Conservation (phyloP, 768 basidiomycete genomes). For the Panus rudis region DNA sequence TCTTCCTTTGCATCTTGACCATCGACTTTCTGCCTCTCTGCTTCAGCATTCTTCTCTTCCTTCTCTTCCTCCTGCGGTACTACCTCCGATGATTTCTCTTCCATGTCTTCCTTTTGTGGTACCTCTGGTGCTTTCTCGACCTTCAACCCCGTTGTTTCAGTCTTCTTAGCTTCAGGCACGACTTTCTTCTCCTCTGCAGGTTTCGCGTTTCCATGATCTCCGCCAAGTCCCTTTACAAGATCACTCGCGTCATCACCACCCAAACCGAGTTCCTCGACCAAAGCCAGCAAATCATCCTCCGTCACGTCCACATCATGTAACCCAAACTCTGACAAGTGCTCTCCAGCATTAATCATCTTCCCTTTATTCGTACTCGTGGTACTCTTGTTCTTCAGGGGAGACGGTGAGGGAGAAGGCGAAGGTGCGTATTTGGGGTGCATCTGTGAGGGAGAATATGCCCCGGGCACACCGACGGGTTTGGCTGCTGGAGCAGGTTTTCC, state of each 20-base stretch:
- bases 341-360: constrained; percentile 56
- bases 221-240: constrained; percentile 53
- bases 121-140: not conserved
- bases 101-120: constrained; percentile 6
- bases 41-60: constrained; percentile 5
- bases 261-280: constrained; percentile 72
- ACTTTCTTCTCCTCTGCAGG: constrained; percentile 9
- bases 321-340: constrained; percentile 62
- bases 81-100: constrained; percentile 9
- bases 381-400: constrained; percentile 35
- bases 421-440: constrained; percentile 71
- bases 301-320: constrained; percentile 74
- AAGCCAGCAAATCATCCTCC: constrained; percentile 60
- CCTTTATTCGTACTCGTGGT: constrained; percentile 41
- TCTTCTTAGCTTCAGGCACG: not conserved
- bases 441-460: constrained; percentile 64
- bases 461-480: constrained; percentile 74
- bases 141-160: not conserved
- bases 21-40: constrained; percentile 9
- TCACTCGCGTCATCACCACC: constrained; percentile 73
- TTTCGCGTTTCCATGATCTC: constrained; percentile 4
- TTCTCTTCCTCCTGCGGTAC: constrained; percentile 7
- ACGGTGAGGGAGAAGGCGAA: constrained; percentile 23
- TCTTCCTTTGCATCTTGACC: constrained; percentile 2
- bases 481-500: constrained; percentile 47